A percentile compares a stretch with the other conserved stretches of the same genome.
These are phyloP conservation scores for Lasiosphaeris hirsuta DNA, from an alignment of 495 filamentous ascomycete species.

Conservation along the genomic window DNA sequence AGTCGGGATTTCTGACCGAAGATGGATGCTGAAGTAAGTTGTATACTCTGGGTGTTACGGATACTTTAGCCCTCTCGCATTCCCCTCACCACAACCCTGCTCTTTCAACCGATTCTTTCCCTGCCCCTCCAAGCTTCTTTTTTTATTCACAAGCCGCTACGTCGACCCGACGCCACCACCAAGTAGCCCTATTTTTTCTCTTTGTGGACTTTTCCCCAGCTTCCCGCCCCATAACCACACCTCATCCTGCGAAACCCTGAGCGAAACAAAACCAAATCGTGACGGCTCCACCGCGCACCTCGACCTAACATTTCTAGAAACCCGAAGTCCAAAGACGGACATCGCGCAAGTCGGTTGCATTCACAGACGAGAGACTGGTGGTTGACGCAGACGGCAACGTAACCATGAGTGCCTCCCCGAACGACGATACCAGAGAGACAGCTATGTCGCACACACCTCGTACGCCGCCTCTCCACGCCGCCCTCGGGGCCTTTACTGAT, in stretches of 20 bases:
- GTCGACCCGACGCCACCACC: conserved; percentile 8
- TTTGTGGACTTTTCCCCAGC: neutral
- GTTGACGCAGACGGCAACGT: conserved; percentile 83
- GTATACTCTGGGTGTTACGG: neutral
- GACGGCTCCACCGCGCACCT: neutral
- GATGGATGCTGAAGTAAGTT: conserved; percentile 36
- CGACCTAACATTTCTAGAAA: conserved; percentile 34
- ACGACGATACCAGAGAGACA: conserved; percentile 63
- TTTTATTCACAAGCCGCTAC: conserved; percentile 9
- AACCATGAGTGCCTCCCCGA: conserved; percentile 58
- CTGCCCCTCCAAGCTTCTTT: conserved; percentile 8
- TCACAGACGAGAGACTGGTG: conserved; percentile 77
- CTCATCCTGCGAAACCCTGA: neutral
- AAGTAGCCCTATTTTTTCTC: conserved; percentile 19
- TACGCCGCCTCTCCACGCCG: conserved; percentile 54
- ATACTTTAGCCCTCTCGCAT: conserved; percentile 10
- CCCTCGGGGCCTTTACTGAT: conserved; percentile 50
- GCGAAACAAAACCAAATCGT: neutral
- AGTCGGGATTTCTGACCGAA: conserved; percentile 20
- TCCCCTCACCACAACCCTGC: conserved; percentile 10
- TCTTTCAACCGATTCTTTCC: neutral
- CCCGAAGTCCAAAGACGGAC: conserved; percentile 51
- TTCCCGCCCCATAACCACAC: neutral
- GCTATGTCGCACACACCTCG: conserved; percentile 66
- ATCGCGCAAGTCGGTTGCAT: conserved; percentile 82